Percentiles rank a stretch among this genome's conserved stretches.
Evolutionary conservation across 805 yeast species (phyloP).

Genomic region (Zygotorulaspora chibaensis): DNA sequence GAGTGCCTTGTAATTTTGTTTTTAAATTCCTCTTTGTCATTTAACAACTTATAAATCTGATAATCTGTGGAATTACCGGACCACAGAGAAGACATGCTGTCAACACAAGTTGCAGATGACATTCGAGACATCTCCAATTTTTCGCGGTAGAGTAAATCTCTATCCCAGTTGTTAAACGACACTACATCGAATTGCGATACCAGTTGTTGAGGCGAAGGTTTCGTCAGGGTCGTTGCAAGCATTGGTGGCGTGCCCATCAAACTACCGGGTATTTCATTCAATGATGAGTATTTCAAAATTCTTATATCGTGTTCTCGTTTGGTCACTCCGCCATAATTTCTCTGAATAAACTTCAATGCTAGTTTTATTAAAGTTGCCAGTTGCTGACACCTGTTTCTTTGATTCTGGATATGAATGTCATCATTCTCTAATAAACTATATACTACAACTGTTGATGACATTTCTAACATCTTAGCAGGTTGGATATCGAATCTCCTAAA

Average conservation of each 20-base stretch:
- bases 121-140: slow-evolving; percentile 77
- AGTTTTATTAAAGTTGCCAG: slow-evolving; percentile 40
- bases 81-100: slow-evolving; percentile 51
- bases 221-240: slow-evolving; percentile 13
- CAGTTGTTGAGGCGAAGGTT: slow-evolving; percentile 17
- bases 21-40: slow-evolving; percentile 4
- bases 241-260: slow-evolving; percentile 28
- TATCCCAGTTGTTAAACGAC: slow-evolving; percentile 57
- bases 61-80: slow-evolving; percentile 79
- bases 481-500: slow-evolving; percentile 84
- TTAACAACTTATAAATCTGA: slow-evolving; percentile 36
- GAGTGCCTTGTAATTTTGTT: slow-evolving; percentile 27
- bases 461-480: slow-evolving; percentile 64
- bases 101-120: slow-evolving; percentile 70
- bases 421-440: slow-evolving; percentile 51
- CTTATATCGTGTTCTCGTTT: slow-evolving; percentile 4
- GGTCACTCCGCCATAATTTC: slow-evolving; percentile 5
- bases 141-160: slow-evolving; percentile 66
- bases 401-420: slow-evolving; percentile 6
- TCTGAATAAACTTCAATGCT: slow-evolving; percentile 38
- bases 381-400: slow-evolving; percentile 21
- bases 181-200: slow-evolving; percentile 39
- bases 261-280: slow-evolving; percentile 19
- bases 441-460: slow-evolving; percentile 70
- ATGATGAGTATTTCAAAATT: slow-evolving; percentile 13